phyloP scores from a whole-genome alignment of 805 yeast species.

The Candida ortonii region DNA sequence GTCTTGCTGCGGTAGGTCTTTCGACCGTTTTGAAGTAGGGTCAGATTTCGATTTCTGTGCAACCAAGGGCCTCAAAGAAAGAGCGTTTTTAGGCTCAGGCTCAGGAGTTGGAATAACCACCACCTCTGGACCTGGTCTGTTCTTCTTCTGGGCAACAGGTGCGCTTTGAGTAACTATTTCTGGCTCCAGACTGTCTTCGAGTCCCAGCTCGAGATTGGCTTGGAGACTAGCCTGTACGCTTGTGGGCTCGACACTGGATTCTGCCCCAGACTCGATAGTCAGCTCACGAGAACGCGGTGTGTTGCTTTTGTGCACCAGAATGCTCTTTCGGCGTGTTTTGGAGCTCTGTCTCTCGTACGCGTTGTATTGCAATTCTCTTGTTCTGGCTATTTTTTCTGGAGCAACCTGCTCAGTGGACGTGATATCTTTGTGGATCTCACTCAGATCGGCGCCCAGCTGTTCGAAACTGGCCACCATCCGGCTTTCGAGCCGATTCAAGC shows the following conservation, averaged over 20 bases:
- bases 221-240: too few relatives aligned
- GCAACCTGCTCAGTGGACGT: too few relatives aligned
- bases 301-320: background rate
- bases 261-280: background rate
- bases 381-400: too few relatives aligned
- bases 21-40: conserved; percentile 1
- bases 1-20: background rate
- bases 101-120: conserved; percentile 14
- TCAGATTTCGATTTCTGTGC: conserved; percentile 4
- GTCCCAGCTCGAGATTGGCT: too few relatives aligned
- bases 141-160: background rate
- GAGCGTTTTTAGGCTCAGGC: too few relatives aligned
- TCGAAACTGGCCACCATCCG: conserved; percentile 13
- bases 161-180: too few relatives aligned
- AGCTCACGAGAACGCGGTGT: background rate
- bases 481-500: conserved; percentile 9
- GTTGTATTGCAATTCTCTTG: conserved; percentile 5
- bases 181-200: too few relatives aligned
- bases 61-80: too few relatives aligned
- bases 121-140: conserved; percentile 4
- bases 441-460: conserved; percentile 12
- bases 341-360: conserved; percentile 4
- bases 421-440: conserved; percentile 14
- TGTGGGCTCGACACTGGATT: too few relatives aligned
- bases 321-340: conserved; percentile 7